Evolutionary conservation across 768 basidiomycete species (phyloP).

Genomic region (Suillus ampliporus): DNA sequence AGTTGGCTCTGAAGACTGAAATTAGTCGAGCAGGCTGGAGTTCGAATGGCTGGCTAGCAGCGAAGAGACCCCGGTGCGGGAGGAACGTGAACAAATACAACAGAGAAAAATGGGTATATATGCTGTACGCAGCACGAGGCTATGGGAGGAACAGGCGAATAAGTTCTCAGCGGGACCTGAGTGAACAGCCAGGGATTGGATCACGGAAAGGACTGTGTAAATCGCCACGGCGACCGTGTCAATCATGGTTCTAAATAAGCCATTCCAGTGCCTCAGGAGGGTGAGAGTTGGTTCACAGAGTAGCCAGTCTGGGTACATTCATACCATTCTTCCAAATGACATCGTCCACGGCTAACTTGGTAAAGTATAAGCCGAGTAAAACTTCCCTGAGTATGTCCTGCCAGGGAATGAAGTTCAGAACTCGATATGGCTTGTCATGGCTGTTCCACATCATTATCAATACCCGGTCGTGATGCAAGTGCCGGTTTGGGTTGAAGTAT

Average conservation of each 20-base stretch:
- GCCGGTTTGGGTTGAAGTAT: not conserved
- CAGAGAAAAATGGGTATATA: constrained; percentile 5
- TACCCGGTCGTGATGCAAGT: not conserved
- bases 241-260: constrained; percentile 6
- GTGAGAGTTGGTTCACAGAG: constrained; percentile 18
- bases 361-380: not conserved
- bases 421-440: too few relatives aligned
- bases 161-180: constrained; percentile 25
- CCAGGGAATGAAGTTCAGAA: not conserved
- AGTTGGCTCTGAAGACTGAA: constrained; percentile 3
- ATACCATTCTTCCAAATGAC: not conserved
- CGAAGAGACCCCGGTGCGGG: not conserved
- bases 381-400: not conserved
- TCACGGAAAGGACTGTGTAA: constrained; percentile 26
- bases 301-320: not conserved
- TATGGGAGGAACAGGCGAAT: constrained; percentile 20
- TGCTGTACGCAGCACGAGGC: constrained; percentile 17
- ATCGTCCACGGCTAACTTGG: not conserved
- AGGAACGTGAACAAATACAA: not conserved
- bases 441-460: constrained; percentile 5
- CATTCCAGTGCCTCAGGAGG: not conserved
- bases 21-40: not conserved
- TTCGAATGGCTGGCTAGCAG: constrained; percentile 14
- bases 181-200: constrained; percentile 18
- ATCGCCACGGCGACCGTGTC: constrained; percentile 40